Percentiles rank a stretch among this genome's conserved stretches.
Conservation (phyloP, 495 filamentous ascomycete species). For the Xylaria acuta region DNA sequence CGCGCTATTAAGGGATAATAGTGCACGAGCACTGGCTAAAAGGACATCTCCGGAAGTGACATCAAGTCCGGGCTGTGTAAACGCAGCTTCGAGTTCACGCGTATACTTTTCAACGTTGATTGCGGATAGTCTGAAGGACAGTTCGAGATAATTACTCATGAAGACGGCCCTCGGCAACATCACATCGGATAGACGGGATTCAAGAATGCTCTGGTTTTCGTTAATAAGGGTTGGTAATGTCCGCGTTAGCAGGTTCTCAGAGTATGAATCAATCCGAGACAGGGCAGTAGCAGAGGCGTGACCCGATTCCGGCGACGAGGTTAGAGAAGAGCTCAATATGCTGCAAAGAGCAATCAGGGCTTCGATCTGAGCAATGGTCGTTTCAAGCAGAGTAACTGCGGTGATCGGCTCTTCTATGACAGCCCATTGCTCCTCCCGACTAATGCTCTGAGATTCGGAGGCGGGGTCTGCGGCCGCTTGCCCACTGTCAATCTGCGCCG, state of each 20-base stretch:
- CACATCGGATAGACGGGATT: conserved; percentile 51
- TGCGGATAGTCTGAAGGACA: conserved; percentile 56
- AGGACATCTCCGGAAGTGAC: conserved; percentile 54
- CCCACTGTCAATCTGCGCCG: background rate
- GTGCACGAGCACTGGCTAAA: conserved; percentile 63
- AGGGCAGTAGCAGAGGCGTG: conserved; percentile 37
- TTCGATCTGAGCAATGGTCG: conserved; percentile 63
- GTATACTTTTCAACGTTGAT: conserved; percentile 60
- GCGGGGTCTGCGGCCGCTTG: background rate
- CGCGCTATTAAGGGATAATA: conserved; percentile 57
- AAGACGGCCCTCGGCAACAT: conserved; percentile 60
- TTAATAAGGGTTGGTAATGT: conserved; percentile 53
- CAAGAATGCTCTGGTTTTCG: conserved; percentile 48
- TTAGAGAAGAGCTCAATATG: conserved; percentile 44
- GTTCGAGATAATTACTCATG: conserved; percentile 56
- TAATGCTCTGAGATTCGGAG: background rate
- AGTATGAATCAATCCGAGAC: conserved; percentile 63
- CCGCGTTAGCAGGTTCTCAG: conserved; percentile 51
- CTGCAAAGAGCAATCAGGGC: conserved; percentile 56
- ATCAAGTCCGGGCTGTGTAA: conserved; percentile 47
- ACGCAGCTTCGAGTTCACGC: conserved; percentile 53
- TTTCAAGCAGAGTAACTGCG: conserved; percentile 62
- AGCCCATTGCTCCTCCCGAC: conserved; percentile 63
- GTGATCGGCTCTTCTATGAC: conserved; percentile 69
- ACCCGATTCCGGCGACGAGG: conserved; percentile 40